phyloP scores from a whole-genome alignment of 108 stramenopile species.

The Halocafeteria seosinensis region DNA sequence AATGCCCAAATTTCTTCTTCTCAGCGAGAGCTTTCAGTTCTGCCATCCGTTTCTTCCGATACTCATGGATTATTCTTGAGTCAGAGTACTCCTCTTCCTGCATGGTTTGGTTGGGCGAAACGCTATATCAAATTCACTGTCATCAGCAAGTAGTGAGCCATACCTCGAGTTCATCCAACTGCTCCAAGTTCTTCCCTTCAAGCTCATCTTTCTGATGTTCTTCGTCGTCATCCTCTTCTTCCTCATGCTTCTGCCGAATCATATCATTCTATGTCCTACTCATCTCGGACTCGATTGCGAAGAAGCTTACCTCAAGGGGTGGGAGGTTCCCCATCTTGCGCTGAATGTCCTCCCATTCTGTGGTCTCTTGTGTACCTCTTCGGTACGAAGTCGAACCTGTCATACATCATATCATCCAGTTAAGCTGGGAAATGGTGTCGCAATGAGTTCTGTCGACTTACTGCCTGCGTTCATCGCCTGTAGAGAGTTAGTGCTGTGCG shows the following conservation, averaged over 20 bases:
- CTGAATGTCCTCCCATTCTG: conserved; percentile 3
- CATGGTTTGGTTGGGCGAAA: too few relatives aligned
- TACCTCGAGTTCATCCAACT: too few relatives aligned
- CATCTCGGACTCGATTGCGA: too few relatives aligned
- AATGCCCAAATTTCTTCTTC: background rate
- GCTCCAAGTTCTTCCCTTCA: background rate
- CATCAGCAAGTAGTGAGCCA: background rate
- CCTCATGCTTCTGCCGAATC: background rate
- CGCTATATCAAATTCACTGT: too few relatives aligned
- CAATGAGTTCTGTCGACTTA: too few relatives aligned
- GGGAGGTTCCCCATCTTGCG: conserved; percentile 1
- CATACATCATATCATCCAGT: too few relatives aligned
- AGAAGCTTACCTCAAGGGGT: background rate
- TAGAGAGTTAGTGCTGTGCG: too few relatives aligned
- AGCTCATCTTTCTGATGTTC: background rate
- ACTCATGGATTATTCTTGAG: background rate
- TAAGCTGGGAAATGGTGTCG: too few relatives aligned
- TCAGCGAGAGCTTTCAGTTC: background rate
- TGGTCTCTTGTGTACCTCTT: background rate
- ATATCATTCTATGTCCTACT: too few relatives aligned
- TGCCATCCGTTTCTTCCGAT: background rate
- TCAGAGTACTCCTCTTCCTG: too few relatives aligned
- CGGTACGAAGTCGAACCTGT: background rate
- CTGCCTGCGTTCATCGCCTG: too few relatives aligned
- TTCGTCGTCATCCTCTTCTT: background rate